phyloP scores from a whole-genome alignment of 345 rosid genomes.

The Isatis tinctoria region DNA sequence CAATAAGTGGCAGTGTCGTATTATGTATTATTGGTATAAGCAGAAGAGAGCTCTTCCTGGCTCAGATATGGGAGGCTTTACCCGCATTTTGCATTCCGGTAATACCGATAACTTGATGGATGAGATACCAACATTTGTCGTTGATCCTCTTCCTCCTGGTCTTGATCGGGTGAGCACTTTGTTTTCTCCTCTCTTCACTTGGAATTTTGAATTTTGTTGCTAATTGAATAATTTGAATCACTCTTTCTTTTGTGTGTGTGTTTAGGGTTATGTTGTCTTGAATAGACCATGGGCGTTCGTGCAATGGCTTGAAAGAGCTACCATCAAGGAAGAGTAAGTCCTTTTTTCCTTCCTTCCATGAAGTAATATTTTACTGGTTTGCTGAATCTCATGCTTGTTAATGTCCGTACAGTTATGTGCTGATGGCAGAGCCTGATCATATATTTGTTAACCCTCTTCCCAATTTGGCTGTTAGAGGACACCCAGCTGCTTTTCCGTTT shows the following conservation, averaged over 20 bases:
- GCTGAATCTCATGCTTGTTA: neutral
- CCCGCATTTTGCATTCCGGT: constrained; percentile 90
- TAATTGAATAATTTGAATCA: neutral
- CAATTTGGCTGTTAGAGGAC: constrained; percentile 61
- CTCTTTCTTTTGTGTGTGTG: neutral
- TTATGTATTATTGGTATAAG: constrained; percentile 95
- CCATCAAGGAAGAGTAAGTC: constrained; percentile 88
- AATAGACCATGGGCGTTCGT: constrained; percentile 99
- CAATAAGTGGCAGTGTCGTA: constrained; percentile 96
- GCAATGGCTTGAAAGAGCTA: constrained; percentile 92
- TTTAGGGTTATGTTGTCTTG: constrained; percentile 94
- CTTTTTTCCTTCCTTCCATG: neutral
- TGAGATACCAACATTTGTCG: constrained; percentile 85
- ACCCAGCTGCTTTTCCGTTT: constrained; percentile 85
- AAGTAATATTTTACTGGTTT: neutral
- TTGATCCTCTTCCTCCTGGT: constrained; percentile 94
- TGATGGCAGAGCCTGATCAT: constrained; percentile 98
- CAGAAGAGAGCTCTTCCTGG: constrained; percentile 69
- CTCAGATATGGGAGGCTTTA: constrained; percentile 94
- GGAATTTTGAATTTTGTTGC: neutral
- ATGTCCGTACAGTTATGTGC: constrained; percentile 57
- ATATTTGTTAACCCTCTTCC: constrained; percentile 77
- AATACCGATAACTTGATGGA: constrained; percentile 79
- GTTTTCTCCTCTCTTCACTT: neutral
- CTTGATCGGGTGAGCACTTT: constrained; percentile 59